Evolutionary conservation across 2,329 filamentous ascomycete genomes (phyloP).

Genomic region (Sclerotinia trifoliorum): DNA sequence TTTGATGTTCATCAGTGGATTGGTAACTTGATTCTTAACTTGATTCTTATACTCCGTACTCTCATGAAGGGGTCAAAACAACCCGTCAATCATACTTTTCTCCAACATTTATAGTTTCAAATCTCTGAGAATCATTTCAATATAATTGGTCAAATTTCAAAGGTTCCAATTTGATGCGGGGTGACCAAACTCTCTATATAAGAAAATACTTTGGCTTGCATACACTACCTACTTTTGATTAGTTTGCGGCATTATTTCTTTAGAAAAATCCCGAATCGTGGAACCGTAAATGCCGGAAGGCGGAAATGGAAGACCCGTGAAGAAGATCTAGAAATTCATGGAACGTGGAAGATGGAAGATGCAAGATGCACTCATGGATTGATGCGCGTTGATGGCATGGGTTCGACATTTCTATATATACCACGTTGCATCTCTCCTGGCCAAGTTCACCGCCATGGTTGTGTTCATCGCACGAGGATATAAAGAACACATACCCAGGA

Average conservation of each 20-base stretch:
- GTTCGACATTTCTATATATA: not conserved
- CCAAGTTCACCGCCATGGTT: not conserved
- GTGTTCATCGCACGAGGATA: not conserved
- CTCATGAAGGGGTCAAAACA: not conserved
- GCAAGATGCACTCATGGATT: not conserved
- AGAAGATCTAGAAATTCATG: slow-evolving; percentile 1
- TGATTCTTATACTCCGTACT: too few relatives aligned
- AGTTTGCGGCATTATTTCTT: not conserved
- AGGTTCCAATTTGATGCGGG: slow-evolving; percentile 4
- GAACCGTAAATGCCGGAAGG: not conserved
- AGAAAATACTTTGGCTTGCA: not conserved
- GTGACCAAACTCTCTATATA: not conserved
- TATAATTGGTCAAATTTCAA: not conserved
- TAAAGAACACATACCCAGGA: not conserved
- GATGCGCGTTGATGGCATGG: not conserved
- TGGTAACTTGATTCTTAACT: not conserved
- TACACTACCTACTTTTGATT: not conserved
- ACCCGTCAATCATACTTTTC: not conserved
- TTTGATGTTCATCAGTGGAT: slow-evolving; percentile 1
- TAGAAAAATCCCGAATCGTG: not conserved
- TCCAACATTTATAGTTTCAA: slow-evolving; percentile 6
- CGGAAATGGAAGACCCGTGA: not conserved
- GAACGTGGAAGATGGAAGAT: not conserved
- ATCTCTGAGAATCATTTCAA: not conserved
- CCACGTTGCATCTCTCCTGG: not conserved